Evolutionary conservation across 306 rosid genomes (phyloP).

Genomic region (Albizia julibrissin): DNA sequence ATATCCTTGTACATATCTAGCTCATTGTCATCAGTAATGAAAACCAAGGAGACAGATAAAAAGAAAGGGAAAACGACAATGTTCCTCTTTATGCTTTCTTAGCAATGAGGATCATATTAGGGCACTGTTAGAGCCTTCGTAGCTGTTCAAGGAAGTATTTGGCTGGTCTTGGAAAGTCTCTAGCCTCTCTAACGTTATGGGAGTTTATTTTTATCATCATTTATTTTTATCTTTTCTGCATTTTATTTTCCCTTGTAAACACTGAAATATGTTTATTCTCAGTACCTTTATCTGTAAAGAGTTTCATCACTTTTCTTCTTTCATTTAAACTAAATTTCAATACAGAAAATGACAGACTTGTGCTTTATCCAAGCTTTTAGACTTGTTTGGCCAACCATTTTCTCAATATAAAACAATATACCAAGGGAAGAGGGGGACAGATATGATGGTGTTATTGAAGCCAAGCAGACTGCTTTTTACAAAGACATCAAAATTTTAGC

Average conservation of each 20-base stretch:
- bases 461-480: not conserved
- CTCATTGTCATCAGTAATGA: constrained; percentile 8
- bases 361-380: not conserved
- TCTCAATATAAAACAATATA: not conserved
- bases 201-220: not conserved
- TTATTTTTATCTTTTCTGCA: too few species aligned
- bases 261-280: not conserved
- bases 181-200: too few species aligned
- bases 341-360: not conserved
- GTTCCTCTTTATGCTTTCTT: constrained; percentile 14
- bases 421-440: not conserved
- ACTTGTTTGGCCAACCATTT: not conserved
- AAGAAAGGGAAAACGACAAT: not conserved
- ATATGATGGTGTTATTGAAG: not conserved
- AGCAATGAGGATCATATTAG: not conserved
- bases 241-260: not conserved
- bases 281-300: not conserved
- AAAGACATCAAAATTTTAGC: constrained; percentile 2
- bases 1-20: constrained; percentile 5
- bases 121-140: not conserved
- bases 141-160: not conserved
- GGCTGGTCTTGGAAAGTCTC: not conserved
- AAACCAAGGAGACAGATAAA: not conserved
- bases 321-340: not conserved
- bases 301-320: not conserved